Base-by-base conservation (phyloP, 176 grass and related monocot species). In the Guadua angustifolia region DNA sequence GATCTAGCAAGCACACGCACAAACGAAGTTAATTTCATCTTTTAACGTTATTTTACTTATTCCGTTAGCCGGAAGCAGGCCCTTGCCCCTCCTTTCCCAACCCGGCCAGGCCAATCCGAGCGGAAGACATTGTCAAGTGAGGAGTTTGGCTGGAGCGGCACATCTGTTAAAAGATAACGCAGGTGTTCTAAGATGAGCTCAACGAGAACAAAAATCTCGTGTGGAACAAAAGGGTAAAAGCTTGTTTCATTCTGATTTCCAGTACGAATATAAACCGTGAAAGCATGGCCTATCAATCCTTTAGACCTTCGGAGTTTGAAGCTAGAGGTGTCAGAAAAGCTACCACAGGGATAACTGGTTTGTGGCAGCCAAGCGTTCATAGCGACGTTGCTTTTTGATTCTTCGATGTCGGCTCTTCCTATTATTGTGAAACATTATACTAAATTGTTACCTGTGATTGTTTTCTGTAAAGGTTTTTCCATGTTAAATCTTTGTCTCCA, bases 141-240 rank as follows among this genome's bases (percentile, higher is more conserved):
- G 77, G 83, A 89, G 86, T 89, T 89, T 92, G 83, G 86, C 79
- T 89, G 66, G 86, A 83, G 73, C 22, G 79, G 90, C 79, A 89
- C 86, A 92, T 89, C 74, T 86, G 79, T 92, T 86, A 89, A 84
- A 89, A 86, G 83, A 89, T 89, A 92, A 89, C 74, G 50, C 74
- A 89, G 57, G 83, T 92, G 79, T 92, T 84, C 84, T 92, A 84
- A 89, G 84, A 90, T 89, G 83, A 87, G 84, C 87, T 92, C 91
- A 92, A 89, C 63, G 69, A 92, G 87, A 90, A 90, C 24, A 90
- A 55, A 92, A 92, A 90, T 92, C 87, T 92, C 55, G 68, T 89
- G 80, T 90, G 88, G 80, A 93, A 93, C 75, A 93, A 93, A 93
- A 90, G 76, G 88, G 88, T 90, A 93, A 93, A 90, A 93, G 84